phyloP scores from a whole-genome alignment of 768 basidiomycete species.

The Suillus luteus region DNA sequence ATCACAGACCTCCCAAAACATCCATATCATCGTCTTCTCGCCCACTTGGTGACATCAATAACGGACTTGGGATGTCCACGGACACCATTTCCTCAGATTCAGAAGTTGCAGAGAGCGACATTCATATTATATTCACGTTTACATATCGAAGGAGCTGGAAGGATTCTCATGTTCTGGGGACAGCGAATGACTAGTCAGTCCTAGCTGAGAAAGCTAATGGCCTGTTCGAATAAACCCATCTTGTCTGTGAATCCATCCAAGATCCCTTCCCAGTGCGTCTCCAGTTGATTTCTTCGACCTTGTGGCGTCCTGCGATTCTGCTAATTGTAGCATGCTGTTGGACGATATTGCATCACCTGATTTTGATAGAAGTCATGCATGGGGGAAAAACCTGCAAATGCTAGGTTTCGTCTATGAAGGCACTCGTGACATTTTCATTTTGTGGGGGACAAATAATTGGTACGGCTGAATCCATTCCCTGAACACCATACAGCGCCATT shows the following conservation, averaged over 20 bases:
- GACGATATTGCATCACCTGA: not conserved
- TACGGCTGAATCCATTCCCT: constrained; percentile 1
- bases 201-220: not conserved
- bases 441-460: not conserved
- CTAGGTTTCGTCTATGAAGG: constrained; percentile 6
- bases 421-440: constrained; percentile 4
- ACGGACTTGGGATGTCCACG: not conserved
- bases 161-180: not conserved
- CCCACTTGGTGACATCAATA: constrained; percentile 11
- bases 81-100: not conserved
- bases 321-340: not conserved
- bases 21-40: constrained; percentile 14
- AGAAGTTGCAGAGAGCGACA: not conserved
- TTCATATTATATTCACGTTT: no score
- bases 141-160: not conserved
- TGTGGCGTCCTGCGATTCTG: not conserved
- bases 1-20: constrained; percentile 2
- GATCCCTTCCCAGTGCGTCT: not conserved
- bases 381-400: not conserved
- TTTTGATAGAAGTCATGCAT: not conserved
- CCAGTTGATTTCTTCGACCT: not conserved
- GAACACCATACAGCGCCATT: not conserved
- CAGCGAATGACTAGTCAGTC: no score
- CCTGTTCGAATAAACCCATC: not conserved
- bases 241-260: constrained; percentile 9